These are phyloP conservation scores for Nothophoma quercina DNA, from an alignment of 2,329 filamentous ascomycete species.

Conservation along the genomic window DNA sequence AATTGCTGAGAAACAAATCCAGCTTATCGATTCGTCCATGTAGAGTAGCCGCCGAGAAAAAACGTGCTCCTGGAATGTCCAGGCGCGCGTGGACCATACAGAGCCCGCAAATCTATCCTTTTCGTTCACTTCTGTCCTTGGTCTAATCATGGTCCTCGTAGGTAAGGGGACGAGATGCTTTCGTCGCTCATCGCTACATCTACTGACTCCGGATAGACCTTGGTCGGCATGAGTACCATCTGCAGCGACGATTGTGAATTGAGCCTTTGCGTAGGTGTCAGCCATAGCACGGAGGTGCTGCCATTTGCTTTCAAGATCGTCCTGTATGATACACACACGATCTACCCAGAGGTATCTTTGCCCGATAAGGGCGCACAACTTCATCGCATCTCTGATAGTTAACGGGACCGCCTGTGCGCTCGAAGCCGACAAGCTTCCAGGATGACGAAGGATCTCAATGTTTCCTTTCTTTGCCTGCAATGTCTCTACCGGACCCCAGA, in stretches of 20 bases:
- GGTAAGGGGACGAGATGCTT: neutral
- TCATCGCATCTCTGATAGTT: neutral
- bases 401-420: neutral
- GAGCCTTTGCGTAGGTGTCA: neutral
- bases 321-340: neutral
- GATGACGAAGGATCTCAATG: neutral
- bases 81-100: neutral
- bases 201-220: neutral
- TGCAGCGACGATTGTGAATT: neutral
- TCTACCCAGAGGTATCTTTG: neutral
- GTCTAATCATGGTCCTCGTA: neutral
- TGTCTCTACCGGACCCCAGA: neutral
- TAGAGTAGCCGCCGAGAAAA: neutral
- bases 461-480: neutral
- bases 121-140: neutral
- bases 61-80: neutral
- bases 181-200: neutral
- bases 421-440: neutral
- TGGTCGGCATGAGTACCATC: neutral
- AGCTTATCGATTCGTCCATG: neutral
- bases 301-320: neutral
- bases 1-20: neutral
- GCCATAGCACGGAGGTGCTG: neutral
- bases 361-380: neutral
- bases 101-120: neutral